Conservation (phyloP, 306 rosid genomes). For the Cucurbita ficifolia region DNA sequence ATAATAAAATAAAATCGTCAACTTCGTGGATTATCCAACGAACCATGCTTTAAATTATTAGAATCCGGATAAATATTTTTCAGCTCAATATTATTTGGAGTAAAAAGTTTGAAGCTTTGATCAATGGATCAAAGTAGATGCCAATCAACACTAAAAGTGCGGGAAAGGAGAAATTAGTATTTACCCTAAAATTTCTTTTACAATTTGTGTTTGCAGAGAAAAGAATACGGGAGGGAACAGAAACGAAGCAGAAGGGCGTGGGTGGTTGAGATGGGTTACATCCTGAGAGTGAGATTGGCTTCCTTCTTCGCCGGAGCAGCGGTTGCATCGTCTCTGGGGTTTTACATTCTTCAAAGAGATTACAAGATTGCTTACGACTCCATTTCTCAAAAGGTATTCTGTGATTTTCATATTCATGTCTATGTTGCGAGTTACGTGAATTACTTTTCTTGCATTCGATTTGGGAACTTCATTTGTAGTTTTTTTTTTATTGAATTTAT, state of each 20-base stretch:
- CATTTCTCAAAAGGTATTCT: conserved; percentile 52
- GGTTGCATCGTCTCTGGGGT: conserved; percentile 55
- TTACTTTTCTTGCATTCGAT: neutral
- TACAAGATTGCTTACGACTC: conserved; percentile 67
- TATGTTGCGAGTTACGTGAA: neutral
- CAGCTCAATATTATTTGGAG: too few species aligned
- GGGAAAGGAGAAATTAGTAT: too few species aligned
- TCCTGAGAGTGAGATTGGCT: conserved; percentile 71
- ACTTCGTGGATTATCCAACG: too few species aligned
- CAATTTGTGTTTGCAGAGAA: neutral
- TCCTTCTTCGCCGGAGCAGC: conserved; percentile 85
- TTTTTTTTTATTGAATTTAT: neutral
- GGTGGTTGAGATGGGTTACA: conserved; percentile 52
- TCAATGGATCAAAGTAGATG: too few species aligned
- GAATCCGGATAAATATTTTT: too few species aligned
- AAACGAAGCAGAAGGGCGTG: neutral
- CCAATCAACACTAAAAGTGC: too few species aligned
- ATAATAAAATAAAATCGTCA: too few species aligned
- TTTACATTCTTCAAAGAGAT: conserved; percentile 64
- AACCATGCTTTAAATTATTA: too few species aligned
- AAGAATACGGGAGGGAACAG: neutral
- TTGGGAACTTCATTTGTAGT: neutral
- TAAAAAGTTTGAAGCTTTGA: too few species aligned
- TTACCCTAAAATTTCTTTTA: neutral
- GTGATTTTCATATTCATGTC: neutral